Conservation (phyloP, 495 filamentous ascomycete species). For the Xylaria scruposa region DNA sequence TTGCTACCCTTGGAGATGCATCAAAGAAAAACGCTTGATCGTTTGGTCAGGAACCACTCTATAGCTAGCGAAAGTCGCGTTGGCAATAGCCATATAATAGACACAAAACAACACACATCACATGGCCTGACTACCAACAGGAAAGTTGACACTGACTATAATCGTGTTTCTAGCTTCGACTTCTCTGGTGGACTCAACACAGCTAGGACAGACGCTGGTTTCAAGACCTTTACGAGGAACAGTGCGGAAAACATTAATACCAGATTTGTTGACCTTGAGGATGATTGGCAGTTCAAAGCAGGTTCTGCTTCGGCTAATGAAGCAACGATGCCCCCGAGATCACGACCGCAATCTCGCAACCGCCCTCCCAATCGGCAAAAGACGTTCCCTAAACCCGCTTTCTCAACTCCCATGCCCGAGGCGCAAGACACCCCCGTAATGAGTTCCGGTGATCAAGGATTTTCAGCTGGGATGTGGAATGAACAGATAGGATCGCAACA, state of each 20-base stretch:
- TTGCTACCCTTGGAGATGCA: conserved; percentile 41
- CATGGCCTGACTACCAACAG: conserved; percentile 12
- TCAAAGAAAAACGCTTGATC: conserved; percentile 39
- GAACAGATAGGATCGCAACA: conserved; percentile 67
- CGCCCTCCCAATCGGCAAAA: conserved; percentile 43
- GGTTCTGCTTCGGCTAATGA: conserved; percentile 42
- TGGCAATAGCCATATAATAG: neutral
- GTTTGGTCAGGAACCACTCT: conserved; percentile 32
- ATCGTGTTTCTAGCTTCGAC: conserved; percentile 54
- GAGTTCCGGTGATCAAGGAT: conserved; percentile 37
- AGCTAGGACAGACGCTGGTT: conserved; percentile 19
- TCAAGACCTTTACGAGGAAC: conserved; percentile 55
- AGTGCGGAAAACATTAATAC: conserved; percentile 82
- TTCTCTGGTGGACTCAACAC: conserved; percentile 49
- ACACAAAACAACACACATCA: neutral
- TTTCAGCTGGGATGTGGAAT: conserved; percentile 70
- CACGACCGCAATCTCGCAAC: conserved; percentile 43
- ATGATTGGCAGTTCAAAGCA: conserved; percentile 54
- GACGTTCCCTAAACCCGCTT: conserved; percentile 24
- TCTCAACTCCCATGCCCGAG: conserved; percentile 18
- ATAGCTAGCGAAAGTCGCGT: neutral
- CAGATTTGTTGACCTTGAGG: conserved; percentile 55
- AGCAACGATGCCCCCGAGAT: conserved; percentile 40
- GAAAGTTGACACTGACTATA: conserved; percentile 43
- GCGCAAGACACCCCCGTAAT: conserved; percentile 38